Evolutionary conservation across 2,329 filamentous ascomycete species (phyloP).

Genomic region (Ceratocystis ficicola): DNA sequence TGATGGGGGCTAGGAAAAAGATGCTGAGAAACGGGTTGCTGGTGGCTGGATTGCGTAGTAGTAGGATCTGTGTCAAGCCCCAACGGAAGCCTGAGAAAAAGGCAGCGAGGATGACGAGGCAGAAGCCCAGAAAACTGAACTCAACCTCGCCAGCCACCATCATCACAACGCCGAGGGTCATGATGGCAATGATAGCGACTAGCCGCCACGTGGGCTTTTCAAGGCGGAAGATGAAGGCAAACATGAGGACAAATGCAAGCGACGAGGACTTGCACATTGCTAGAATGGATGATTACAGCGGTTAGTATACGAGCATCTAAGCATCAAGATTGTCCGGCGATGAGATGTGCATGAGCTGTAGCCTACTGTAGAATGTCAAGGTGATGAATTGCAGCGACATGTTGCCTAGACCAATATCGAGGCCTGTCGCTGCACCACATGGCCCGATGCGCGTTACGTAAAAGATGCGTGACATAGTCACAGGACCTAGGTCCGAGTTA

Average conservation of each 20-base stretch:
- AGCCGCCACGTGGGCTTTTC: slow-evolving; percentile 79
- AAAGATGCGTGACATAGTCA: slow-evolving; percentile 74
- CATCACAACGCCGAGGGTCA: slow-evolving; percentile 90
- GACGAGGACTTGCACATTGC: slow-evolving; percentile 98
- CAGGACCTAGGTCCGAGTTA: slow-evolving; percentile 39
- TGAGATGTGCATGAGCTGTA: too few species aligned
- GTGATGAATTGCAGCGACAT: slow-evolving; percentile 93
- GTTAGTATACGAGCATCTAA: too few species aligned
- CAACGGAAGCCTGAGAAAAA: slow-evolving; percentile 96
- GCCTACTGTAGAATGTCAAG: slow-evolving; percentile 83
- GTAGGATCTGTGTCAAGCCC: slow-evolving; percentile 94
- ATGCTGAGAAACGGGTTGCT: slow-evolving; percentile 95
- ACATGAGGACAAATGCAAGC: slow-evolving; percentile 85
- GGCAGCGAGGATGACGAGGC: slow-evolving; percentile 82
- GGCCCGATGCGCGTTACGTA: slow-evolving; percentile 86
- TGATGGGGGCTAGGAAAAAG: slow-evolving; percentile 93
- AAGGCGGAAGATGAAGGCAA: slow-evolving; percentile 86
- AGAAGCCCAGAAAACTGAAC: slow-evolving; percentile 75
- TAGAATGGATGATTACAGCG: slow-evolving; percentile 26
- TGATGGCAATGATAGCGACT: slow-evolving; percentile 73
- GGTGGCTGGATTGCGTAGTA: slow-evolving; percentile 86
- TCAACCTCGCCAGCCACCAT: slow-evolving; percentile 95
- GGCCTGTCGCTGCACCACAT: slow-evolving; percentile 80
- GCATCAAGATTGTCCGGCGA: too few species aligned
- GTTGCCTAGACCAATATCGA: slow-evolving; percentile 93